These are phyloP conservation scores for Trichothecium sympodiale DNA, from an alignment of 2,329 filamentous ascomycete genomes.

Conservation along the genomic window DNA sequence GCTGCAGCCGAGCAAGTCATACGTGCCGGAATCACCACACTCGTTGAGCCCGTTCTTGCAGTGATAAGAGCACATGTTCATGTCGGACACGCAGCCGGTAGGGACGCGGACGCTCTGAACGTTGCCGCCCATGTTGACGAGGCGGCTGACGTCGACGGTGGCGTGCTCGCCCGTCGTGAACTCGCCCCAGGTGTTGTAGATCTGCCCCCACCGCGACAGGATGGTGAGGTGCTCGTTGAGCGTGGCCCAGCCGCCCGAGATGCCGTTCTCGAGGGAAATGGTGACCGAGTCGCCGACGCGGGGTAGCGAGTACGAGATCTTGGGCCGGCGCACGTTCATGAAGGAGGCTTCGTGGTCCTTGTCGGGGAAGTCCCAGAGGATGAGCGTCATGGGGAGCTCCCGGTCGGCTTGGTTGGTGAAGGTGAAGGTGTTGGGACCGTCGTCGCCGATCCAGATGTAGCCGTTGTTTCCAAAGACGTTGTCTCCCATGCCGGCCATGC, in stretches of 20 bases:
- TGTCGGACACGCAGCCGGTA: slow-evolving; percentile 27
- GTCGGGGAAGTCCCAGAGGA: slow-evolving; percentile 14
- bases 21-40: slow-evolving; percentile 22
- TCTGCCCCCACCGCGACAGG: slow-evolving; percentile 23
- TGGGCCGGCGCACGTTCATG: slow-evolving; percentile 15
- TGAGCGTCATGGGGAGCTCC: slow-evolving; percentile 10
- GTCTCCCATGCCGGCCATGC: slow-evolving; percentile 13
- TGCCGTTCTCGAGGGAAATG: slow-evolving; percentile 23
- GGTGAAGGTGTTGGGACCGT: slow-evolving; percentile 16
- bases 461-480: slow-evolving; percentile 12
- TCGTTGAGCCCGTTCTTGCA: slow-evolving; percentile 20
- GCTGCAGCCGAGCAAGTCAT: slow-evolving; percentile 24
- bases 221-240: slow-evolving; percentile 16
- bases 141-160: slow-evolving; percentile 29
- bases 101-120: slow-evolving; percentile 20
- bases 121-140: slow-evolving; percentile 30
- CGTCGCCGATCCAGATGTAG: slow-evolving; percentile 17
- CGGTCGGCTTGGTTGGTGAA: slow-evolving; percentile 15
- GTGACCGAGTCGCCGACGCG: slow-evolving; percentile 18
- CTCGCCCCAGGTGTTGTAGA: slow-evolving; percentile 32
- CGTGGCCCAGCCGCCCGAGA: slow-evolving; percentile 27
- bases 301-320: slow-evolving; percentile 26
- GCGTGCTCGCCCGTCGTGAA: slow-evolving; percentile 25
- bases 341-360: slow-evolving; percentile 14
- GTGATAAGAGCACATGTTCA: slow-evolving; percentile 29